Base-by-base conservation (phyloP, 2,329 filamentous ascomycete species). In the Lachnellula arida region DNA sequence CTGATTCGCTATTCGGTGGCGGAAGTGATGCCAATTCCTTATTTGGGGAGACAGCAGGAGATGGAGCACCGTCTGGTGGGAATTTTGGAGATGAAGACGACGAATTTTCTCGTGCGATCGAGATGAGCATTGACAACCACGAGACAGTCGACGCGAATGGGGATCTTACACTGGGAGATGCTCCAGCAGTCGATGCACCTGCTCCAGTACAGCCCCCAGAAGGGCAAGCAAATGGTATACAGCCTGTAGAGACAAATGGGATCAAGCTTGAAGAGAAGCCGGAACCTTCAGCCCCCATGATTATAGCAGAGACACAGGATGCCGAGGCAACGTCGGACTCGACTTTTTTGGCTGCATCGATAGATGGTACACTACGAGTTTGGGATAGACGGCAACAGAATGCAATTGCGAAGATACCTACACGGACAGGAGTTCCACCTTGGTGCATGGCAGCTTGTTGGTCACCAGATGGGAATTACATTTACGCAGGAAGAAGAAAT, bases 381-480 rank as follows among this genome's bases (percentile, higher is more conserved):
- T 99, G 94, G 93, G 96, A 99, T 67, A 79, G 87, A 3, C 85
- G 94, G 19, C 82, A 88, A 60, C 81, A 82, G 1, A 81, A 87
- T 37, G 88, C 93, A 0, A 79, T 96, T 1, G 91, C 94, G 2
- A 84, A 86, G 28, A 93, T 97, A 55, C 78, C 80, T 1, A 89
- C 88, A 17, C 79, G 85, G 11, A 82, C 84, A 11, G 85, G 85
- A 17, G 89, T 91, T 0, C 93, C 94, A 1, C 94, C 93, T 0
- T 99, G 93, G 93, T 97, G 93, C 72, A 97, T 96, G 85, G 92
- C 90, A 63, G 91, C 91, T 0, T 96, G 91, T 75, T 99, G 94
- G 94, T 93, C 88, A 53, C 91, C 91, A 0, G 89, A 97, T 70
- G 94, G 94, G 14, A 97, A 97, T 73, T 91, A 84, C 72, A 92